Base-by-base conservation (phyloP, 371 early-diverging fungal species). In the Capniomyces stellatus region DNA sequence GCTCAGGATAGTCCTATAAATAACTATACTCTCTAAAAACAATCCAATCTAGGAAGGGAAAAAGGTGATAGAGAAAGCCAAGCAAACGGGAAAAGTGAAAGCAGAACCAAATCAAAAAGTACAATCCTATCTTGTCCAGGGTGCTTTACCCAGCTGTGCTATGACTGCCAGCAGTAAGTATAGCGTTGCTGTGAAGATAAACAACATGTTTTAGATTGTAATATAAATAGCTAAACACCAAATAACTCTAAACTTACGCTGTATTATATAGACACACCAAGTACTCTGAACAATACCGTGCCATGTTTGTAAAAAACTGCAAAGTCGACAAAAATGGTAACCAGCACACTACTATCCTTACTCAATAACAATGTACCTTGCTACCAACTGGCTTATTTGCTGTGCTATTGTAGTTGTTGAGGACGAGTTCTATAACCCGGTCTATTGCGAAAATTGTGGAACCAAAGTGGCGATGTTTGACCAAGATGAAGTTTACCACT, bases 251-350 rank as follows among this genome's bases (percentile, higher is more conserved):
- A 4, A 3, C 3, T 8, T 27, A 21, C 22, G 15, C n/a, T 48
- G 23, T 23, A 15, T 48, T 27, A 27, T 48, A 27, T 48, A 48
- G 49, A 29, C 67, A 66, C 12, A 29, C 54, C 1, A 29, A 50
- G 3, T 66, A 39, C 25, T 21, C 39, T 0, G 67, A 60, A 25
- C 67, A 66, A 57, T 66, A 44, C 50, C 54, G 67, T 13, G 67
- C 67, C 0, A 42, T 54, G 23, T 51, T 62, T 0, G 55, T 59
- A 0, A 51, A 19, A 35, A 56, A 66, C 28, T 66, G 67, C 29
- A 19, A 24, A n/a, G 31, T 61, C 0, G 44, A 40, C 3, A 43
- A 46, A 1, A 31, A 46, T 13, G 22, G 57, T 18, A 19, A 29
- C 10, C 64, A 51, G 22, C 19, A 15, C 19, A 13, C 13, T 40